Percentiles rank a stretch among this genome's conserved stretches.
phyloP scores from a whole-genome alignment of 2,329 filamentous ascomycete species.

The Sordariomycetes sp. region DNA sequence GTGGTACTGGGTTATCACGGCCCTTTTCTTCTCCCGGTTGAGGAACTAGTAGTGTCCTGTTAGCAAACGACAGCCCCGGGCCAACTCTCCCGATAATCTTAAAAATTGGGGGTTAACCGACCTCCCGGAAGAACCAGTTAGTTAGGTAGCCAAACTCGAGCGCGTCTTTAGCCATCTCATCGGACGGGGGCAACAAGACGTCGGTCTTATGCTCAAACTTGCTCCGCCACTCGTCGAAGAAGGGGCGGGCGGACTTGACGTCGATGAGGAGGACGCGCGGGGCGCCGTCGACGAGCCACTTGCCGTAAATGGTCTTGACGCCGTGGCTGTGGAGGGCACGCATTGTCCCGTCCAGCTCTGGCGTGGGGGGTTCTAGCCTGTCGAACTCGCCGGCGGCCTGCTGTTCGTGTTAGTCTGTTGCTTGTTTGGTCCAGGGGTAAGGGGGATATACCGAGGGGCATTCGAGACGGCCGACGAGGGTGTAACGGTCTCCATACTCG shows the following conservation, averaged over 20 bases:
- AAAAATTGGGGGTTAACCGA: no score
- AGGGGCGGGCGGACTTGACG: neutral
- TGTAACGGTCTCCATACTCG: constrained; percentile 1
- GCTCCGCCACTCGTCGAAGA: neutral
- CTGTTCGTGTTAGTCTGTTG: no score
- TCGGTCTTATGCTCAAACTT: neutral
- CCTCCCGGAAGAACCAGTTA: neutral
- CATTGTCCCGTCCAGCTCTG: neutral
- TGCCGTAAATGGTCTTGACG: neutral
- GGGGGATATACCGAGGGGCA: neutral
- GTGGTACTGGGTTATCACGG: neutral
- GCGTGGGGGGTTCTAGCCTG: neutral
- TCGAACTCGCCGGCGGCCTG: constrained; percentile 1
- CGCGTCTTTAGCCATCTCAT: neutral
- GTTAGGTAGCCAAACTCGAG: constrained; percentile 1
- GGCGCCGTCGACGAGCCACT: neutral
- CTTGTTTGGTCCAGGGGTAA: no score
- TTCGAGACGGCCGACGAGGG: neutral
- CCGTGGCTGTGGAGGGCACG: neutral
- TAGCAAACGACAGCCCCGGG: neutral
- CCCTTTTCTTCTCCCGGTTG: neutral
- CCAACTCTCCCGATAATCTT: no score
- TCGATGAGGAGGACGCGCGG: constrained; percentile 1
- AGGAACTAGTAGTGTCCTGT: neutral
- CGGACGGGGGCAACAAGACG: neutral